Base-by-base conservation (phyloP, 768 basidiomycete genomes). In the Phanerodontia chrysosporium region DNA sequence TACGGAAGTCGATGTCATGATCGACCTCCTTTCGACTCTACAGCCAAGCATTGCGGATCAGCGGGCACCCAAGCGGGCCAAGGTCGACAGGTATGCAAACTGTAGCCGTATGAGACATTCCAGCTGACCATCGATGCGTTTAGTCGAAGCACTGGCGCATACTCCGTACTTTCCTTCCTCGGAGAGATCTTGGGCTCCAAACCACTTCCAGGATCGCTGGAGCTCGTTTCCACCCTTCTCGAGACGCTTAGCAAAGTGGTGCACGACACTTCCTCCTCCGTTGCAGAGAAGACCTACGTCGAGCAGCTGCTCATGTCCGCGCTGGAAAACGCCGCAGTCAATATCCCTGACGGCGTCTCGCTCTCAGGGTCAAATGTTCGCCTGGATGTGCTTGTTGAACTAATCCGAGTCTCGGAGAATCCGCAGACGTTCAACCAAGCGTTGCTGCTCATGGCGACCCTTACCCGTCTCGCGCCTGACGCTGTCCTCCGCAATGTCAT, bases 371-470 rank as follows among this genome's bases (percentile, higher is more conserved):
- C 80, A 57, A 76, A 83, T 0, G 77, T 96, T 53, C 83, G 92
- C 14, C 73, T 95, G 48, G 94, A 96, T 65, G 83, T 94, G 2
- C 78, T 98, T 22, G 89, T 97, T 13, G 92, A 95, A 60, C 78
- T 95, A 36, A 89, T 98, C 65, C 78, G 92, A 67, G 95, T 87
- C 16, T 87, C 94, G 2, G 84, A 84, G 45, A 97, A 95, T 66
- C 95, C 96, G 1, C 95, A 98, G 68, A 96, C 92, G 0, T 95
- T 95, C 75, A 87, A 98, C 64, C 91, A 96, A 70, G 93, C 94
- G 0, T 76, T 98, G 2, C 78, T 98, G 25, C 78, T 98, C 30
- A 88, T 97, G 73, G 88, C 94, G 5, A 88, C 80, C 61, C 73
- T 98, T 57, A 90, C 93, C 2, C 82, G 86, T 18, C 77, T 98